Conservation (phyloP, 2,329 filamentous ascomycete species). For the Aspergillus piperis region DNA sequence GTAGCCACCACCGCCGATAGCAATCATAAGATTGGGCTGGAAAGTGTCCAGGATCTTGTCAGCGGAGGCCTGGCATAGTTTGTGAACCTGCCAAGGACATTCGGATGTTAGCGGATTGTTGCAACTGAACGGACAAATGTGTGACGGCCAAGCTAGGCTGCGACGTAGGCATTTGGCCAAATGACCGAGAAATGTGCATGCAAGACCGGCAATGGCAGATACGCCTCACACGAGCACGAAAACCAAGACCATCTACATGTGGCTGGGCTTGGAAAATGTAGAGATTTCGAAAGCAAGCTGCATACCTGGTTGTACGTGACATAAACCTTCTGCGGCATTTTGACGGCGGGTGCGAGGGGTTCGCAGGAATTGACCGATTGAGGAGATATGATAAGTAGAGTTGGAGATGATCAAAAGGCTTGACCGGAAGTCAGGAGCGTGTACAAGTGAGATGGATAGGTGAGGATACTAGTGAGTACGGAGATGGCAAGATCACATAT, state of each 20-base stretch:
- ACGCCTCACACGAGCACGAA: neutral
- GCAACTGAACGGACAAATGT: neutral
- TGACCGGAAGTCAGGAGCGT: neutral
- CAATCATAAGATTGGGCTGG: conserved; percentile 95
- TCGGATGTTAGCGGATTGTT: conserved; percentile 17
- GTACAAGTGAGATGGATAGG: neutral
- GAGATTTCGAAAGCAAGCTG: conserved; percentile 6
- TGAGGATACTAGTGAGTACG: neutral
- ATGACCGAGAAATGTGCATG: neutral
- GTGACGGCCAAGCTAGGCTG: neutral
- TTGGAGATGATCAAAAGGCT: neutral
- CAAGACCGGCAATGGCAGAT: neutral
- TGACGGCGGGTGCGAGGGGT: conserved; percentile 31
- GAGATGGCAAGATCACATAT: conserved; percentile 3
- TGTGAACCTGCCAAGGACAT: conserved; percentile 73
- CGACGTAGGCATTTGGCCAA: neutral
- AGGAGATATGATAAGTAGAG: neutral
- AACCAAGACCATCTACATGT: neutral
- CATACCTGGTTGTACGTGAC: conserved; percentile 89
- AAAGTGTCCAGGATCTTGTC: conserved; percentile 78
- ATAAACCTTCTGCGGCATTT: conserved; percentile 82
- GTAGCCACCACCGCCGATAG: conserved; percentile 96
- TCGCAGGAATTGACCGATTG: neutral
- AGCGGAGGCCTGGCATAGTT: conserved; percentile 88
- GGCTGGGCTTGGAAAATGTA: neutral